Evolutionary conservation across 2,329 filamentous ascomycete genomes (phyloP), one percentile per base, ranked within the genome.

Genomic region (Fusarium goolgardi): DNA sequence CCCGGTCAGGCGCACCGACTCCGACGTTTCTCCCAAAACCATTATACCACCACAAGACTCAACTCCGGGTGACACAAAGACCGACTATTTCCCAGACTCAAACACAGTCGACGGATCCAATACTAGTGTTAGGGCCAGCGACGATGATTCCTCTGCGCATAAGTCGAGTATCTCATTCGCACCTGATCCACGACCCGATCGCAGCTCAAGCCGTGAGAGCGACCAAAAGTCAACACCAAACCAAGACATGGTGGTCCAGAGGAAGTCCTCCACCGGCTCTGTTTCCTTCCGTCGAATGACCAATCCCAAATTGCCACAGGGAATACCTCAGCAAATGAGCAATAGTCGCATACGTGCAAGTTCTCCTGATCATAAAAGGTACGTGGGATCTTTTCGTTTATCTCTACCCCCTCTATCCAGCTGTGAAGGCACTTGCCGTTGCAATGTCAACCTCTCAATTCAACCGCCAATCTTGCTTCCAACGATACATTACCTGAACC

Each of bases 291-390:
- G 79, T 5, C 74, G 76, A n/a, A 79, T 79, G 29, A 74, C 73
- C 1, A 80, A 84, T 64, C 81, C 81, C 6, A 76, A 77, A 21
- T 75, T 86, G 20, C 83, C 84, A 6, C 84, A 85, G 63, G 84
- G 84, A 27, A 67, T 74, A 5, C 82, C 83, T 60, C 81, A 83
- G 60, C 79, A 78, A 55, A 82, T 83, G 45, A 77, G 79, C 51
- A 80, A 78, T 34, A 75, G 67, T 51, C 79, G 82, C 25, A 81
- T 82, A 46, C 75, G 82, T 55, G 81, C 76, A 25, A 82, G 79
- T 37, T 86, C 85, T 27, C 85, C 85, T 25, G 80, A 82, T 32
- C 82, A 84, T 63, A 70, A 76, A 59, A 84, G 82, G 85, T 87
- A 78, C 70, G 77, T 65, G 13, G 35, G 11, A 31, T 47, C 20